Conservation (phyloP, 768 basidiomycete genomes). For the Lepiota brunneoincarnata region DNA sequence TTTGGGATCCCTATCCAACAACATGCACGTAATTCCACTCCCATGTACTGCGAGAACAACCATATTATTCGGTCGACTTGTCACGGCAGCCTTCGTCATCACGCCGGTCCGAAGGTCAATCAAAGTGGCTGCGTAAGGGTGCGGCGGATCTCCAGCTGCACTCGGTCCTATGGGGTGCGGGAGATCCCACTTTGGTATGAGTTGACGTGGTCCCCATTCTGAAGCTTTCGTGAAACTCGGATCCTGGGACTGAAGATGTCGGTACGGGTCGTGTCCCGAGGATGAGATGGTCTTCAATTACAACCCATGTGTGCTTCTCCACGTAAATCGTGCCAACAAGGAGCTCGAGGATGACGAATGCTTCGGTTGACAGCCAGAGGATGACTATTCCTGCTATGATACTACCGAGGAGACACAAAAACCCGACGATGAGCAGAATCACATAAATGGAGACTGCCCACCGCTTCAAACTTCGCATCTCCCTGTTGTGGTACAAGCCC, state of each 20-base stretch:
- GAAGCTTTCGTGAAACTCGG: not conserved
- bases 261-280: not conserved
- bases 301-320: slow-evolving; percentile 8
- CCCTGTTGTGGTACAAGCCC: not conserved
- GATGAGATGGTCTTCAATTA: slow-evolving; percentile 13
- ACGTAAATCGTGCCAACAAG: slow-evolving; percentile 3
- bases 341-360: not conserved
- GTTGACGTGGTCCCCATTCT: slow-evolving; percentile 11
- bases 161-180: not conserved
- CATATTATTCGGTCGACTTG: slow-evolving; percentile 7
- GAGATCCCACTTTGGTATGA: slow-evolving; percentile 3
- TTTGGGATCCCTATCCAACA: slow-evolving; percentile 13
- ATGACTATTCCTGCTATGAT: not conserved
- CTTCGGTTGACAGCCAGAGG: not conserved
- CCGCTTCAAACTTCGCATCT: not conserved
- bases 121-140: not conserved
- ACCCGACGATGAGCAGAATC: not conserved
- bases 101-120: slow-evolving; percentile 10
- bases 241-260: slow-evolving; percentile 12
- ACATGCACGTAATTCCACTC: slow-evolving; percentile 18
- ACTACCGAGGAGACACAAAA: not conserved
- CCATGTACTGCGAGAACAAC: slow-evolving; percentile 16
- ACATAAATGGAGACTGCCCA: not conserved
- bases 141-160: not conserved
- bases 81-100: slow-evolving; percentile 5